phyloP scores from a whole-genome alignment of 2,329 filamentous ascomycete genomes.

The Clonostachys solani region DNA sequence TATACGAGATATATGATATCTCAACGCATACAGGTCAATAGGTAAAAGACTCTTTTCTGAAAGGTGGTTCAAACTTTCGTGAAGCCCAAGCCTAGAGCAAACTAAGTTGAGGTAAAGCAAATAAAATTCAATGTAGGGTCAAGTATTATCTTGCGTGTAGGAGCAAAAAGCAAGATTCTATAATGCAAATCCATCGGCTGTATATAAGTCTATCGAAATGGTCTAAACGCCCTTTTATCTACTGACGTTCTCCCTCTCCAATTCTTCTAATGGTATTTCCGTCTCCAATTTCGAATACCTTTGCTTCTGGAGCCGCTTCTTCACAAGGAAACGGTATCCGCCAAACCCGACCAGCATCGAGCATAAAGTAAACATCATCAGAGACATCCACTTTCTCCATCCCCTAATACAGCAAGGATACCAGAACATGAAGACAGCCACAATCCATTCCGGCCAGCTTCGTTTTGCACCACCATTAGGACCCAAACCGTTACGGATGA shows the following conservation, averaged over 20 bases:
- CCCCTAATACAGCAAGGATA: constrained; percentile 27
- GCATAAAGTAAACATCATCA: constrained; percentile 3
- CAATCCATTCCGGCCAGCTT: constrained; percentile 19
- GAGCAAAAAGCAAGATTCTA: too few relatives aligned
- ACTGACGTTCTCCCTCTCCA: background rate
- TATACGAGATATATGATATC: too few relatives aligned
- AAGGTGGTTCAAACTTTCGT: too few relatives aligned
- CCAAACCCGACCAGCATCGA: background rate
- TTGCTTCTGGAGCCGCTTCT: background rate
- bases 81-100: too few relatives aligned
- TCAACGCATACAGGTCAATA: too few relatives aligned
- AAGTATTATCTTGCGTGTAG: too few relatives aligned
- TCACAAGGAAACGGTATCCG: background rate
- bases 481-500: constrained; percentile 21
- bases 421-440: constrained; percentile 15
- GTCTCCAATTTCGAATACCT: background rate
- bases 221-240: too few relatives aligned
- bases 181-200: too few relatives aligned
- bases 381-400: constrained; percentile 21
- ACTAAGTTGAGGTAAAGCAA: too few relatives aligned
- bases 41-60: too few relatives aligned
- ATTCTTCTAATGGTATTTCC: constrained; percentile 3
- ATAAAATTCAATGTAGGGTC: too few relatives aligned
- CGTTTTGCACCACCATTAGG: constrained; percentile 15
- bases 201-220: too few relatives aligned